A percentile compares a stretch with the other conserved stretches of the same genome.
phyloP scores from a whole-genome alignment of 768 basidiomycete species.

The Hericium erinaceus region DNA sequence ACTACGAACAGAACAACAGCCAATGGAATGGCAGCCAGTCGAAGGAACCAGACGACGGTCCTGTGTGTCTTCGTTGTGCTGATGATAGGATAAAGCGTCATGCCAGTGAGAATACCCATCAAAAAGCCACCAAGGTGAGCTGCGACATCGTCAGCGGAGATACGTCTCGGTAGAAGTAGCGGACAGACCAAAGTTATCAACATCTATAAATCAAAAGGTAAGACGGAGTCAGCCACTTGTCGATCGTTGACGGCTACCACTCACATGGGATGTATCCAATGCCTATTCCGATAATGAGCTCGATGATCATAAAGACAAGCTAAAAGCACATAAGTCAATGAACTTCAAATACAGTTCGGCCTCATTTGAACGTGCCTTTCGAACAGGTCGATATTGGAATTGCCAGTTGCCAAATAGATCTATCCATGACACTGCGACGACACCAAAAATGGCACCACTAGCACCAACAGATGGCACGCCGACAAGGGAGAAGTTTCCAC shows the following conservation, averaged over 20 bases:
- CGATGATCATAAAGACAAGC: conserved; percentile 79
- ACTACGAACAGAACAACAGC: conserved; percentile 76
- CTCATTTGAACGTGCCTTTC: conserved; percentile 42
- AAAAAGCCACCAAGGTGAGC: conserved; percentile 84
- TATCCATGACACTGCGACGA: conserved; percentile 74
- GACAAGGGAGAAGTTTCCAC: conserved; percentile 87
- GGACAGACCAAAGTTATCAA: conserved; percentile 79
- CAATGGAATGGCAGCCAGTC: conserved; percentile 65
- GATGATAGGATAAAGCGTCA: conserved; percentile 84
- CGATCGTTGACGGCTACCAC: conserved; percentile 15
- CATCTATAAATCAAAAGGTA: conserved; percentile 33
- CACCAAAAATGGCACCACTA: conserved; percentile 88
- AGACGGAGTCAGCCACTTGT: neutral
- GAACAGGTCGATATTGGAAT: conserved; percentile 72
- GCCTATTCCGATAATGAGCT: conserved; percentile 79
- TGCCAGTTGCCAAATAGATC: conserved; percentile 91
- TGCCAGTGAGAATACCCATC: conserved; percentile 76
- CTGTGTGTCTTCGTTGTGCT: conserved; percentile 69
- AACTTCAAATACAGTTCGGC: neutral
- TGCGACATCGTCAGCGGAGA: conserved; percentile 16
- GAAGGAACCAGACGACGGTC: conserved; percentile 60
- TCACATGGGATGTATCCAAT: conserved; percentile 78
- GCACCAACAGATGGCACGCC: conserved; percentile 88
- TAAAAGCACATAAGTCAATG: conserved; percentile 20
- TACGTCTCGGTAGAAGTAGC: neutral